Percentiles rank a stretch among this genome's conserved stretches.
Conservation (phyloP, 2,329 filamentous ascomycete species). For the Colletotrichum salicis region DNA sequence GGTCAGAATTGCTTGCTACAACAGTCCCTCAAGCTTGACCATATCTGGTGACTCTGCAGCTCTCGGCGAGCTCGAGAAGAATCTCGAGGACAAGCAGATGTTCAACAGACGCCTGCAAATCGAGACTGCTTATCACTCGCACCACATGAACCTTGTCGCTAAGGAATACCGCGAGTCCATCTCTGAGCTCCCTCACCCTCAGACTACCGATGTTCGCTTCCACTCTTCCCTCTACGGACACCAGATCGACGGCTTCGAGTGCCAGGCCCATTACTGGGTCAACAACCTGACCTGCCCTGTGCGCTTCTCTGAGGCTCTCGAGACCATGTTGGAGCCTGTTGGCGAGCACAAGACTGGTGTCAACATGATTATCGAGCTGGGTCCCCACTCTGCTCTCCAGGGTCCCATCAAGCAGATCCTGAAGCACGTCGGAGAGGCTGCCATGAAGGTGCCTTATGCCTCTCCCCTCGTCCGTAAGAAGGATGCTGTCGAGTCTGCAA, state of each 20-base stretch:
- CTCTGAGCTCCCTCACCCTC: conserved; percentile 50
- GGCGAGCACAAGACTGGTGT: conserved; percentile 48
- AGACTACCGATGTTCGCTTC: conserved; percentile 51
- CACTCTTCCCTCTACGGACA: conserved; percentile 58
- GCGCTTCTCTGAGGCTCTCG: conserved; percentile 55
- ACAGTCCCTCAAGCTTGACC: conserved; percentile 63
- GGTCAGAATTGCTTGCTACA: conserved; percentile 55
- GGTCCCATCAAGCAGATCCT: conserved; percentile 63
- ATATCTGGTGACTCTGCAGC: conserved; percentile 48
- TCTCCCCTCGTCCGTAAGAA: conserved; percentile 63
- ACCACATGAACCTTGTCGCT: conserved; percentile 62
- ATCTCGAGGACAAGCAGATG: conserved; percentile 47
- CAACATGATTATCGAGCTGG: conserved; percentile 60
- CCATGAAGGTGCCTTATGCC: conserved; percentile 53
- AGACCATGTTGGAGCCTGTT: conserved; percentile 48
- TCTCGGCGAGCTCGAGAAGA: conserved; percentile 44
- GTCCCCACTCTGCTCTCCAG: conserved; percentile 60
- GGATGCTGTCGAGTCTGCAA: conserved; percentile 56
- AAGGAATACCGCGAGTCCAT: conserved; percentile 48
- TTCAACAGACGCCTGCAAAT: conserved; percentile 62
- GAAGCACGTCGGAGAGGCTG: conserved; percentile 53
- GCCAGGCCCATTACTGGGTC: conserved; percentile 54
- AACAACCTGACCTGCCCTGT: conserved; percentile 54
- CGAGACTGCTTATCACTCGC: conserved; percentile 64
- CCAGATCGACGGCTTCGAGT: conserved; percentile 49